These are phyloP conservation scores for Entamoeba histolytica DNA, from an alignment of 208 protist species.

Conservation along the genomic window DNA sequence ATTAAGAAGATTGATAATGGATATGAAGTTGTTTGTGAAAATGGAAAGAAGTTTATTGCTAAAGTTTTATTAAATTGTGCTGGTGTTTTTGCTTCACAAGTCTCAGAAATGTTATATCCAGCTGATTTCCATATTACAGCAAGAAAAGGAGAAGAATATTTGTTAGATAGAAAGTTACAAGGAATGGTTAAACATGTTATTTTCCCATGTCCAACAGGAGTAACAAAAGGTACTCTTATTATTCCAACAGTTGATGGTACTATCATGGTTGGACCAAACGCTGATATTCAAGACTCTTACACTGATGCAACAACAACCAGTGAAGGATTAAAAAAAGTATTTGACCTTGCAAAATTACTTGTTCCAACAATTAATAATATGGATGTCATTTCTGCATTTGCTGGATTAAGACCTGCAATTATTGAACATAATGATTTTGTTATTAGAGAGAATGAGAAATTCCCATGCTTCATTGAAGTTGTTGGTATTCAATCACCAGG, in stretches of 20 bases:
- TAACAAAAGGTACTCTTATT: constrained; percentile 15
- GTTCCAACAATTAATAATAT: not conserved
- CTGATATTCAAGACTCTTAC: not conserved
- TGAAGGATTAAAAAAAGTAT: not conserved
- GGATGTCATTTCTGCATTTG: constrained; percentile 3
- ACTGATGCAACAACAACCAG: not conserved
- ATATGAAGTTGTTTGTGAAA: not conserved
- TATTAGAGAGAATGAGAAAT: not conserved
- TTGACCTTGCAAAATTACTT: not conserved
- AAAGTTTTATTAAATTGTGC: constrained; percentile 5
- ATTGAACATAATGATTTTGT: constrained; percentile 4
- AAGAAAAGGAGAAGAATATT: constrained; percentile 14
- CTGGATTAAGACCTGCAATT: constrained; percentile 1
- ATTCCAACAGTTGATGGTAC: constrained; percentile 24
- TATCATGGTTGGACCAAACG: constrained; percentile 12
- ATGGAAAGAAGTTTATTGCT: not conserved
- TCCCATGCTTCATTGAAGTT: not conserved
- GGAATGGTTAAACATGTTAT: constrained; percentile 3
- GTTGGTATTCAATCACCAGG: constrained; percentile 22
- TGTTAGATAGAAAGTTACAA: constrained; percentile 7
- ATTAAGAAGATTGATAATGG: not conserved
- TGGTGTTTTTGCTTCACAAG: constrained; percentile 6
- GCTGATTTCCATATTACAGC: not conserved
- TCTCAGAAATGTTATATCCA: not conserved
- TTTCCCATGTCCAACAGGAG: not conserved